Evolutionary conservation across 495 filamentous ascomycete species (phyloP).

Genomic region (Daldinia decipiens): DNA sequence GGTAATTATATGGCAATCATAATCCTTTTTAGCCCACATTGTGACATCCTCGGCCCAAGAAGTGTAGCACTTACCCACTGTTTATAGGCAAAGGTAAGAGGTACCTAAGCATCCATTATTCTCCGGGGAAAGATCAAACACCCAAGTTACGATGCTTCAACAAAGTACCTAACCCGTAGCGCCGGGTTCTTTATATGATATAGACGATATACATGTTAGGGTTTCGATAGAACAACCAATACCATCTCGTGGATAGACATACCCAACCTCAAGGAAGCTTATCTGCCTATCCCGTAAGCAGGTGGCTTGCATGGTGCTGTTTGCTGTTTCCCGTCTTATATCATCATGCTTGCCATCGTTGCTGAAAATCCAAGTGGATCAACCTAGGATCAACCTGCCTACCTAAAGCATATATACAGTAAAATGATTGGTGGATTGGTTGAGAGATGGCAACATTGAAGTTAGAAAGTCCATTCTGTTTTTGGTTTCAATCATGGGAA

Average conservation of each 20-base stretch:
- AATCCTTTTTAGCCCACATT: not conserved
- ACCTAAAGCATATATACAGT: not conserved
- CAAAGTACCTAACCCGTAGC: not conserved
- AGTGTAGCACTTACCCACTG: not conserved
- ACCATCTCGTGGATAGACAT: not conserved
- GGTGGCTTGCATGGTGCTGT: slow-evolving; percentile 8
- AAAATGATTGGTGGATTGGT: not conserved
- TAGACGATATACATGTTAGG: not conserved
- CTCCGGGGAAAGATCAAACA: slow-evolving; percentile 1
- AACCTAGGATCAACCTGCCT: no score
- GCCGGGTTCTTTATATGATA: not conserved
- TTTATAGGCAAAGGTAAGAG: no score
- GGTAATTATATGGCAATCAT: no score
- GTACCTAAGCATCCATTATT: not conserved
- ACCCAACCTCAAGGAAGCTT: not conserved
- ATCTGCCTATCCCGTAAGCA: not conserved
- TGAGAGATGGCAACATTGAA: no score
- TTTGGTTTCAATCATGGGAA: not conserved
- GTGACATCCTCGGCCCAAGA: not conserved
- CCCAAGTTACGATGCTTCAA: not conserved
- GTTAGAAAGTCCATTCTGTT: no score
- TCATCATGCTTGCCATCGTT: no score
- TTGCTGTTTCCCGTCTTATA: not conserved
- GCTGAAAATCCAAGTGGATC: no score
- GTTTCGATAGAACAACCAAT: not conserved